Base-by-base conservation (phyloP, 2,329 filamentous ascomycete species). In the Fusarium compactum region DNA sequence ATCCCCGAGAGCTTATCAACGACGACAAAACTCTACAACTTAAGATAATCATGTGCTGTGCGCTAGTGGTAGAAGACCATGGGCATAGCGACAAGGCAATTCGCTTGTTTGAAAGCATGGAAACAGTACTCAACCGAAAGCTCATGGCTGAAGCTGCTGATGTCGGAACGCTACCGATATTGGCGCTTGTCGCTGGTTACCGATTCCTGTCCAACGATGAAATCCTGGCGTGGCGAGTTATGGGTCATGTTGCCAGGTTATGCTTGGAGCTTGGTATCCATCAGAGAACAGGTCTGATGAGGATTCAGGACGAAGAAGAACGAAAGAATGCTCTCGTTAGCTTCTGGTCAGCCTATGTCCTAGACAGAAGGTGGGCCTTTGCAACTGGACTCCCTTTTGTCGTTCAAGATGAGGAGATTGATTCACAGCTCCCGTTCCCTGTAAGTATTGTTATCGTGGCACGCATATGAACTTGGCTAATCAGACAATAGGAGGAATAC, bases 131-230 rank as follows among this genome's bases (percentile, higher is more conserved):
- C 30, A 92, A 97, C 79, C 86, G 86, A 61, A 88, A 86, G 79
- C 80, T 89, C 9, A 88, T 89, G 83, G 84, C 81, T 32, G 86
- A 88, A 24, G 80, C 82, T 10, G 82, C 82, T 48, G 81, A 85
- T 60, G 80, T 86, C 15, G 76, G 78, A 11, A 84, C 79, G 44
- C 78, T 89, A 22, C 85, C 86, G 0, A 81, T 89, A 20, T 74
- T 90, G 15, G 84, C 83, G 18, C 80, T 89, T 7, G 76, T 86
- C 58, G 85, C 85, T 9, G 86, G 86, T 24, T 98, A 94, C 79
- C 88, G 95, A 70, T 98, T 97, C 76, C 89, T 97, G 53, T 90
- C 89, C 41, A 94, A 95, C 73, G 93, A 97, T 69, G 95, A 98
- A 78, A 86, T 92, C 5, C 86, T 96, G 55, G 92, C 94, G 1